These are phyloP conservation scores for Stentor roeselii DNA, from an alignment of 73 alveolate species.

Conservation along the genomic window DNA sequence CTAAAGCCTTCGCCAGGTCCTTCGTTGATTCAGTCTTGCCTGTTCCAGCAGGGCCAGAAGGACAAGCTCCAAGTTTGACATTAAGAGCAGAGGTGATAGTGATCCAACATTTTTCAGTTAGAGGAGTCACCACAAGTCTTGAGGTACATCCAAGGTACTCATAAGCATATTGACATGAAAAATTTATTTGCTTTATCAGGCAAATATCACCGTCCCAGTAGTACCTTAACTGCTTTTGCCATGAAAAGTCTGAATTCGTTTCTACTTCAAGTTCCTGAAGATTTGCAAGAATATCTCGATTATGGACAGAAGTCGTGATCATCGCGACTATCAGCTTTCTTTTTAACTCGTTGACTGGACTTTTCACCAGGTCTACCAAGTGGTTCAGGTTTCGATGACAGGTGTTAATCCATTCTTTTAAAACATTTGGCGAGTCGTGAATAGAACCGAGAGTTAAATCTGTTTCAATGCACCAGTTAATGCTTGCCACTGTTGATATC, in stretches of 20 bases:
- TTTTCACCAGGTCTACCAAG: conserved; percentile 53
- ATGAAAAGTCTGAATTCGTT: conserved; percentile 74
- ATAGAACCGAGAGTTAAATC: conserved; percentile 59
- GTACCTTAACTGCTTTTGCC: conserved; percentile 97
- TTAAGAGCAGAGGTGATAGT: conserved; percentile 95
- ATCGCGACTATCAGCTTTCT: conserved; percentile 94
- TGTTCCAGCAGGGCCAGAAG: conserved; percentile 98
- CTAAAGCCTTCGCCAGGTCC: conserved; percentile 95
- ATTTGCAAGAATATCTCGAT: conserved; percentile 87
- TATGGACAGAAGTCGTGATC: conserved; percentile 97
- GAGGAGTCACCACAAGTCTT: conserved; percentile 94
- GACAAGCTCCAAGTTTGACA: conserved; percentile 95
- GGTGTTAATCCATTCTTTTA: conserved; percentile 48
- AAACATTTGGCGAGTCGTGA: conserved; percentile 39
- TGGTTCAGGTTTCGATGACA: conserved; percentile 47
- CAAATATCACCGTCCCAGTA: conserved; percentile 93
- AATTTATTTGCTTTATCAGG: conserved; percentile 75
- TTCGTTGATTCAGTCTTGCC: conserved; percentile 97
- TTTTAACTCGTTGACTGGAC: conserved; percentile 60
- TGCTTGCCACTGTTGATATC: conserved; percentile 72
- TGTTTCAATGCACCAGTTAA: conserved; percentile 70
- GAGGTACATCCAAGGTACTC: conserved; percentile 86
- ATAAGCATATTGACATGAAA: conserved; percentile 79
- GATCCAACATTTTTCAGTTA: conserved; percentile 97
- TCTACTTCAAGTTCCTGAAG: conserved; percentile 45